Evolutionary conservation across 345 rosid genomes (phyloP).

Genomic region (Aurinia saxatilis): DNA sequence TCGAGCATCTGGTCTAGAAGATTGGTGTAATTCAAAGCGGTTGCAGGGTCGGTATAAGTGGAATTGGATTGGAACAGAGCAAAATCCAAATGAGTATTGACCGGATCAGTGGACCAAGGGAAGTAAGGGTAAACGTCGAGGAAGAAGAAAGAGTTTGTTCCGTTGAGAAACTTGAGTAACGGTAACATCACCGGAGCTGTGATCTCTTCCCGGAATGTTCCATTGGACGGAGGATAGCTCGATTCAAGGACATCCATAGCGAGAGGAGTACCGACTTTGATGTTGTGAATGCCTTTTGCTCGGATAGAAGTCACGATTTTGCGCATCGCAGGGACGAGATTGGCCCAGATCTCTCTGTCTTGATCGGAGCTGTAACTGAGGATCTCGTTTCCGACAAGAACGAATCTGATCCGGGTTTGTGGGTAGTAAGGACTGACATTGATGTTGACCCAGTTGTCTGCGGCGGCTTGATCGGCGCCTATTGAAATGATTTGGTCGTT

Average conservation of each 20-base stretch:
- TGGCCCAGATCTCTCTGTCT: slow-evolving; percentile 34
- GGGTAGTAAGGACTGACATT: slow-evolving; percentile 52
- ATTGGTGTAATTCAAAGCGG: slow-evolving; percentile 49
- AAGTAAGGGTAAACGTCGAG: slow-evolving; percentile 77
- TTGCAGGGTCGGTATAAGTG: slow-evolving; percentile 48
- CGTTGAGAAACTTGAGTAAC: slow-evolving; percentile 53
- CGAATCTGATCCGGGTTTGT: slow-evolving; percentile 39
- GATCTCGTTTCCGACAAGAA: slow-evolving; percentile 69
- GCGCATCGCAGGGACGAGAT: slow-evolving; percentile 65
- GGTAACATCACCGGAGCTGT: slow-evolving; percentile 42
- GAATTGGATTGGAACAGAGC: slow-evolving; percentile 43
- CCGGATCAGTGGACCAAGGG: slow-evolving; percentile 52
- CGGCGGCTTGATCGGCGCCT: slow-evolving; percentile 34
- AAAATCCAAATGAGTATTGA: slow-evolving; percentile 31
- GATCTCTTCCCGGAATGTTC: slow-evolving; percentile 47
- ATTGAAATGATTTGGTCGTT: slow-evolving; percentile 46
- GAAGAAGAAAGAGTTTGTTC: slow-evolving; percentile 61
- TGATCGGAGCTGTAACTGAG: slow-evolving; percentile 44
- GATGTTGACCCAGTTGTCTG: slow-evolving; percentile 41
- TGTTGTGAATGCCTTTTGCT: slow-evolving; percentile 35
- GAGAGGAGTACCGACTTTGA: slow-evolving; percentile 68
- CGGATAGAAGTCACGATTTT: slow-evolving; percentile 40
- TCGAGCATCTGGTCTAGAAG: slow-evolving; percentile 83
- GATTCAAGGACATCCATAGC: slow-evolving; percentile 59
- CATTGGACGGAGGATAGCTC: slow-evolving; percentile 66